A percentile compares a stretch with the other conserved stretches of the same genome.
Evolutionary conservation across 257 asterid species (phyloP).

Genomic region (Rhazya stricta): DNA sequence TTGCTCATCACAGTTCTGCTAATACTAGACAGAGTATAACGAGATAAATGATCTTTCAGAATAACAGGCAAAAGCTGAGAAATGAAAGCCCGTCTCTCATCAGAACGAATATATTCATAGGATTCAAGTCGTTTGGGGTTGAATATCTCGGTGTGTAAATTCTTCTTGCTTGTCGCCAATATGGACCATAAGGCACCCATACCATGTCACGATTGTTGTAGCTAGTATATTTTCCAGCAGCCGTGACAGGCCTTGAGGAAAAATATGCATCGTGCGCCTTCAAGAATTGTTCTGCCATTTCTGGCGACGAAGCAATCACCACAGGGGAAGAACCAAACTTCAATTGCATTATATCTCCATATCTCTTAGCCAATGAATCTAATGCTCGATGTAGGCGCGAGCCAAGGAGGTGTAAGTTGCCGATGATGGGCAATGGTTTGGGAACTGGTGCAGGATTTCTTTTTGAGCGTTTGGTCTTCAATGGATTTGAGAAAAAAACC

Average conservation of each 20-base stretch:
- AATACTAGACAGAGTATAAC: conserved; percentile 16
- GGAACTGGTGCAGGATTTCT: conserved; percentile 34
- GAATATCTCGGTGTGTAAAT: conserved; percentile 27
- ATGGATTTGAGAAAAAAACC: not conserved
- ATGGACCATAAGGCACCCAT: conserved; percentile 41
- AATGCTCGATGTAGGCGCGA: conserved; percentile 22
- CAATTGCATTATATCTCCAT: conserved; percentile 36
- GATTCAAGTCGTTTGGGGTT: conserved; percentile 25
- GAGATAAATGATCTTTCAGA: conserved; percentile 24
- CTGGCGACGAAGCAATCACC: conserved; percentile 36
- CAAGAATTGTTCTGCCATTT: conserved; percentile 37
- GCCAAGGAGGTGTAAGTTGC: conserved; percentile 29
- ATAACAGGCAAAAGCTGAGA: conserved; percentile 17
- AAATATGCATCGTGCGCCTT: conserved; percentile 25
- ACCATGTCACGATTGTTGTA: conserved; percentile 25
- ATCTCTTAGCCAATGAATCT: conserved; percentile 21
- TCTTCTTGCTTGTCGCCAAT: conserved; percentile 32
- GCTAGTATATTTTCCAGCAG: conserved; percentile 32
- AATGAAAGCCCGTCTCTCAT: conserved; percentile 27
- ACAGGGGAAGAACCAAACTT: conserved; percentile 30
- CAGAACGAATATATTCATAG: conserved; percentile 25
- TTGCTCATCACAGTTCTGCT: conserved; percentile 16
- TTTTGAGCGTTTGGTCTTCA: not conserved
- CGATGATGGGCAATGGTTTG: conserved; percentile 39
- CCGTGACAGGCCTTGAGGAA: conserved; percentile 36